Conservation (phyloP, 2,329 filamentous ascomycete genomes). For the Coniochaeta sp. region DNA sequence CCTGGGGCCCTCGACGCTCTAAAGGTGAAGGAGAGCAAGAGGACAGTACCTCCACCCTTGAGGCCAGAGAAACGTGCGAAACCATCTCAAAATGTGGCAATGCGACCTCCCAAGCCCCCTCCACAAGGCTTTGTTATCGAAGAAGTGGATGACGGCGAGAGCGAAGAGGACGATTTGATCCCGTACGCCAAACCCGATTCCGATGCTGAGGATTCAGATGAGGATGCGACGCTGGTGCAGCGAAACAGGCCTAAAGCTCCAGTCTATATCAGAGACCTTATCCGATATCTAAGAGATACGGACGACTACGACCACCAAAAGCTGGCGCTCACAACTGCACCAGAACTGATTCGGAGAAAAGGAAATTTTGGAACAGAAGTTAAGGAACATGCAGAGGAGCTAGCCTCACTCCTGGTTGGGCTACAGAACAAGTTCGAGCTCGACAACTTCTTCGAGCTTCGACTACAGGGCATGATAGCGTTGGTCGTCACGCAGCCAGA, state of each 20-base stretch:
- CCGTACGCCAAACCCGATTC: conserved; percentile 82
- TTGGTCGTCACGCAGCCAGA: conserved; percentile 69
- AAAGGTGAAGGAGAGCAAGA: conserved; percentile 9
- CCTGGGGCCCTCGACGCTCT: conserved; percentile 52
- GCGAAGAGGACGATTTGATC: conserved; percentile 60
- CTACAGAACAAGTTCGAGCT: conserved; percentile 82
- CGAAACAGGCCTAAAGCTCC: conserved; percentile 77
- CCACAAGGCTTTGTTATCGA: conserved; percentile 49
- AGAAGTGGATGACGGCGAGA: conserved; percentile 55
- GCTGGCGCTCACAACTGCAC: conserved; percentile 69
- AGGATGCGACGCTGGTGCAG: conserved; percentile 81
- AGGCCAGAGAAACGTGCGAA: conserved; percentile 17
- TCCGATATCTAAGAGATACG: conserved; percentile 68
- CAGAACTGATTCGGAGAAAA: conserved; percentile 79
- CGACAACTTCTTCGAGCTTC: conserved; percentile 66
- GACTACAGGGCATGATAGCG: conserved; percentile 75
- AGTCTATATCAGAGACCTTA: conserved; percentile 84
- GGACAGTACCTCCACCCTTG: conserved; percentile 3
- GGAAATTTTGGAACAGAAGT: conserved; percentile 84
- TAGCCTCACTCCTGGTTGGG: conserved; percentile 69
- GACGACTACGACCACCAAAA: conserved; percentile 82
- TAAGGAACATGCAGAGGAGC: conserved; percentile 71
- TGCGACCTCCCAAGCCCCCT: conserved; percentile 19
- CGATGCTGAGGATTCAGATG: conserved; percentile 85
- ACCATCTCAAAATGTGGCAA: conserved; percentile 9